phyloP scores from a whole-genome alignment of 2,329 filamentous ascomycete species.

The Chrysoporthe puriensis region DNA sequence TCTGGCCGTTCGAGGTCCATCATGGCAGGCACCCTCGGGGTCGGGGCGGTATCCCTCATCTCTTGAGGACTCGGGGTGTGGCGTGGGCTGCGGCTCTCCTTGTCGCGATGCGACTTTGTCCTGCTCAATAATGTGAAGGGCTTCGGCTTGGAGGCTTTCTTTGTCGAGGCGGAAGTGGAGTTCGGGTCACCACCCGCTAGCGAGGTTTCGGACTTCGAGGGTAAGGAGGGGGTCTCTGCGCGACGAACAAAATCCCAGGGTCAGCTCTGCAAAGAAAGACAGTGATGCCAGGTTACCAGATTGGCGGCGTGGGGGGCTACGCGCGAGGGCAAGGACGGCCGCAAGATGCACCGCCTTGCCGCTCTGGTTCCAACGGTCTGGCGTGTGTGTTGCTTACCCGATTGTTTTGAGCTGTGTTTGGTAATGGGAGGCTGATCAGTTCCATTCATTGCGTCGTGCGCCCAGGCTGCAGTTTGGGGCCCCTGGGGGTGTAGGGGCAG shows the following conservation, averaged over 20 bases:
- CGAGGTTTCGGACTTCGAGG: constrained; percentile 57
- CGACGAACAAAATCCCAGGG: constrained; percentile 31
- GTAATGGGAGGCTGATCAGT: constrained; percentile 36
- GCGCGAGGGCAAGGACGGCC: not conserved
- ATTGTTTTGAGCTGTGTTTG: constrained; percentile 38
- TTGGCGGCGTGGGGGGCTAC: not conserved
- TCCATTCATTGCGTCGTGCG: constrained; percentile 28
- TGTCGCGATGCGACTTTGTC: constrained; percentile 56
- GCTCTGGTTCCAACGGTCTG: constrained; percentile 7
- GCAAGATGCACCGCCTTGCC: not conserved
- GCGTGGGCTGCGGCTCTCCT: constrained; percentile 43
- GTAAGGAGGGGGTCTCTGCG: constrained; percentile 43
- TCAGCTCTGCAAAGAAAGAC: constrained; percentile 16
- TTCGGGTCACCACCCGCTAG: constrained; percentile 49
- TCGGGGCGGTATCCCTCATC: constrained; percentile 31
- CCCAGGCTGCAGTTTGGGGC: constrained; percentile 27
- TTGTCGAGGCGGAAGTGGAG: constrained; percentile 36
- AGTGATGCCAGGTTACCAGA: not conserved
- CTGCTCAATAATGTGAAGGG: constrained; percentile 58
- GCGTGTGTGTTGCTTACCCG: constrained; percentile 35
- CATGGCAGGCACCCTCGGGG: constrained; percentile 32
- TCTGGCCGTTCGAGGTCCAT: constrained; percentile 43
- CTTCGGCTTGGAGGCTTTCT: constrained; percentile 57
- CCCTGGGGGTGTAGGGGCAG: constrained; percentile 31
- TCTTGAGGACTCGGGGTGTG: constrained; percentile 41